These are phyloP conservation scores for Rhododendron griersonianum DNA, from an alignment of 148 eudicot genomes.

Conservation along the genomic window DNA sequence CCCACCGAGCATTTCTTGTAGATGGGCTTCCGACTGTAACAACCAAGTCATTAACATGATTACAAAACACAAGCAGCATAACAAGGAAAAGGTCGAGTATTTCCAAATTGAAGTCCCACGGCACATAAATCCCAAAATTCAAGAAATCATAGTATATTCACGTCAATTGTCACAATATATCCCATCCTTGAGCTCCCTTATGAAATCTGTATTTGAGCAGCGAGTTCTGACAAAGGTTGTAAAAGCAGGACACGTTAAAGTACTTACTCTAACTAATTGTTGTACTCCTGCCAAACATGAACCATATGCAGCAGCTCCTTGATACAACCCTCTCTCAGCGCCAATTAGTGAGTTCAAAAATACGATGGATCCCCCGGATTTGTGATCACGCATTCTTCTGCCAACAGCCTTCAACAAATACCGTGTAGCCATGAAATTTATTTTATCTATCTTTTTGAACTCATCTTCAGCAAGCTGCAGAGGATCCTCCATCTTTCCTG, in stretches of 20 bases:
- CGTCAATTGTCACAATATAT: background rate
- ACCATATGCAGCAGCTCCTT: constrained; percentile 87
- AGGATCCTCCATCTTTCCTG: constrained; percentile 84
- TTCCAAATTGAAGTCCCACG: background rate
- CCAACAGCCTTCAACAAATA: constrained; percentile 74
- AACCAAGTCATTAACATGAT: background rate
- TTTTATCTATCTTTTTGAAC: constrained; percentile 63
- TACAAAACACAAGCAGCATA: background rate
- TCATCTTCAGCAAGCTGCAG: constrained; percentile 55
- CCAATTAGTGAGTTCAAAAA: constrained; percentile 75
- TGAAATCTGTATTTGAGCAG: background rate
- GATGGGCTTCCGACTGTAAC: background rate
- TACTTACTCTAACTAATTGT: constrained; percentile 76
- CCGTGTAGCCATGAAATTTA: constrained; percentile 79
- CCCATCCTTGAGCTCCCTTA: background rate
- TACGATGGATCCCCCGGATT: constrained; percentile 78
- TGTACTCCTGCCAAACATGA: constrained; percentile 78
- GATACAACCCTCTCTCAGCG: constrained; percentile 86
- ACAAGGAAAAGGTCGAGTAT: background rate
- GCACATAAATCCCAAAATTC: background rate
- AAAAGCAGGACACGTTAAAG: background rate
- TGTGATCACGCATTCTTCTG: constrained; percentile 69
- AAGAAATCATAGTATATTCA: background rate
- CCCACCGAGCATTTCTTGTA: background rate
- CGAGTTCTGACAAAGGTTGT: background rate